These are phyloP conservation scores for Hemileccinum rubropunctum DNA, from an alignment of 768 basidiomycete species.

Conservation along the genomic window DNA sequence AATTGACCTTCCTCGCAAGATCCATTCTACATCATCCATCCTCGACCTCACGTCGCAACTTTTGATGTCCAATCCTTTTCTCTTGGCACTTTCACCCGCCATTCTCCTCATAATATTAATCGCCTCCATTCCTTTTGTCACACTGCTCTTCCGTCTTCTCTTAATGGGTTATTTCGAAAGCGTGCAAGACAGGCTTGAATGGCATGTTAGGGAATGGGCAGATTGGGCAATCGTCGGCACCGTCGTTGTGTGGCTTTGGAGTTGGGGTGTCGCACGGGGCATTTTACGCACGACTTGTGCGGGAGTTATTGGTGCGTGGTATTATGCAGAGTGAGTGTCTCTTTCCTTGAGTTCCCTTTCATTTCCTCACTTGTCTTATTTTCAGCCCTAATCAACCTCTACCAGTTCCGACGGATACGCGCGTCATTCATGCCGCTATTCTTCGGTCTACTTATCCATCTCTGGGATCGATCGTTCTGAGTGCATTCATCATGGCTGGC, in stretches of 20 bases:
- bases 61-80: conserved; percentile 68
- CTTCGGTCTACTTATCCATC: conserved; percentile 79
- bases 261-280: conserved; percentile 76
- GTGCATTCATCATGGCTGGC: conserved; percentile 71
- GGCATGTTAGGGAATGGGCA: conserved; percentile 61
- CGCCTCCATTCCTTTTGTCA: conserved; percentile 74
- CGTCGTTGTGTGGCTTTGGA: conserved; percentile 64
- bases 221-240: conserved; percentile 69
- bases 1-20: conserved; percentile 64
- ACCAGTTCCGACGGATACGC: conserved; percentile 55
- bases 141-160: conserved; percentile 73
- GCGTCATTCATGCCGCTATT: conserved; percentile 73
- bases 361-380: conserved; percentile 7
- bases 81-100: conserved; percentile 70
- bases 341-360: neutral
- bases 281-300: conserved; percentile 72
- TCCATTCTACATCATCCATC: conserved; percentile 61
- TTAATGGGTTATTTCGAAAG: conserved; percentile 60
- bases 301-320: conserved; percentile 90
- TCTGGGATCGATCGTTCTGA: conserved; percentile 73
- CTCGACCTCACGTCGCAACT: conserved; percentile 64
- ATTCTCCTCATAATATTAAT: conserved; percentile 68
- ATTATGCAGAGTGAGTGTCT: conserved; percentile 61
- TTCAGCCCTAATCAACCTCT: conserved; percentile 29
- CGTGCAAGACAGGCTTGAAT: conserved; percentile 43